phyloP scores from a whole-genome alignment of 2,329 filamentous ascomycete species.

The Cladophialophora bantiana region DNA sequence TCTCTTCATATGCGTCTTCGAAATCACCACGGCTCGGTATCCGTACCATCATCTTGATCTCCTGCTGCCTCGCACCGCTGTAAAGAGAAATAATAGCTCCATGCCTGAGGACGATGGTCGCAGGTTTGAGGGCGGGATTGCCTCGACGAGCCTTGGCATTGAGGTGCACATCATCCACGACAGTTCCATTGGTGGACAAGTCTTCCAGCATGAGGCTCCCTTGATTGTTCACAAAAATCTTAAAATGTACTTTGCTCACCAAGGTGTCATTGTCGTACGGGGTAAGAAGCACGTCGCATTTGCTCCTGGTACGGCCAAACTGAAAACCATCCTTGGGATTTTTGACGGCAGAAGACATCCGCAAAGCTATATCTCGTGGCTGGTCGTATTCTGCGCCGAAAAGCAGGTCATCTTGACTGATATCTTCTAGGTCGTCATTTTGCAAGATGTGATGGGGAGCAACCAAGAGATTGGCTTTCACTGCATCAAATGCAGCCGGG shows the following conservation, averaged over 20 bases:
- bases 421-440: constrained; percentile 50
- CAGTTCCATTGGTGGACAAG: constrained; percentile 92
- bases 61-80: constrained; percentile 57
- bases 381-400: constrained; percentile 42
- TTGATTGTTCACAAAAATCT: constrained; percentile 86
- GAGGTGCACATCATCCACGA: constrained; percentile 77
- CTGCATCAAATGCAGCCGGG: constrained; percentile 72
- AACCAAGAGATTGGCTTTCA: constrained; percentile 61
- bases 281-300: constrained; percentile 75
- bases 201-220: constrained; percentile 92
- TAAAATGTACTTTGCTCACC: constrained; percentile 94
- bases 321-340: constrained; percentile 75
- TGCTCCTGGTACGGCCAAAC: constrained; percentile 77
- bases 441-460: constrained; percentile 69
- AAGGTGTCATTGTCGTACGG: constrained; percentile 73
- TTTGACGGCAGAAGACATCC: constrained; percentile 76
- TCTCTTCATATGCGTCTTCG: constrained; percentile 70
- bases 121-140: constrained; percentile 40
- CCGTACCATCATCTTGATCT: constrained; percentile 83
- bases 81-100: constrained; percentile 77
- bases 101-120: constrained; percentile 70
- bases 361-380: constrained; percentile 73
- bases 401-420: constrained; percentile 51
- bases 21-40: constrained; percentile 79
- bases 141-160: constrained; percentile 45